Conservation (phyloP, 306 rosid genomes). For the Alnus rubra region DNA sequence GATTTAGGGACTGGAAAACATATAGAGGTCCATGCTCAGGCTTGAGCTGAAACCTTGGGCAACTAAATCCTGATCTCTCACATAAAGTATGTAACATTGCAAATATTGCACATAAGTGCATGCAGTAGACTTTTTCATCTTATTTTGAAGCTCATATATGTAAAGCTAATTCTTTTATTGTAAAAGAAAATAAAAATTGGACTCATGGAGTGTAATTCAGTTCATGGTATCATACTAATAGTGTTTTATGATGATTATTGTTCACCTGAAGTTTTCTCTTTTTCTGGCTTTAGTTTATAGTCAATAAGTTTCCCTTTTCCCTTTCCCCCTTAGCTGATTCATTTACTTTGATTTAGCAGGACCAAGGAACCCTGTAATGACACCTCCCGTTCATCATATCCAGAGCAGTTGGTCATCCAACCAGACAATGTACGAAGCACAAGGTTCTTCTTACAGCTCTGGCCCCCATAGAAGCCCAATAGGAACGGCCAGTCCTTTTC, state of each 20-base stretch:
- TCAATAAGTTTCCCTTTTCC: neutral
- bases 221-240: neutral
- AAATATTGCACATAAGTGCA: neutral
- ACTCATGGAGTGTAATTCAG: neutral
- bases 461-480: slow-evolving; percentile 36
- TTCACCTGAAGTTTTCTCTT: neutral
- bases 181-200: too few relatives aligned
- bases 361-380: slow-evolving; percentile 46
- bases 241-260: neutral
- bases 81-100: neutral
- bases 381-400: slow-evolving; percentile 42
- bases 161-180: too few relatives aligned
- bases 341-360: slow-evolving; percentile 41
- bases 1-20: neutral
- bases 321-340: neutral
- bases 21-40: neutral
- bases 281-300: neutral
- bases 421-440: slow-evolving; percentile 40
- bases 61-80: neutral
- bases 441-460: slow-evolving; percentile 27
- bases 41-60: neutral
- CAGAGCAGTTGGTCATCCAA: slow-evolving; percentile 32
- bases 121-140: too few relatives aligned
- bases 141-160: too few relatives aligned
- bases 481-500: slow-evolving; percentile 27